phyloP scores from a whole-genome alignment of 495 filamentous ascomycete genomes.

The Aspergillus diversus region DNA sequence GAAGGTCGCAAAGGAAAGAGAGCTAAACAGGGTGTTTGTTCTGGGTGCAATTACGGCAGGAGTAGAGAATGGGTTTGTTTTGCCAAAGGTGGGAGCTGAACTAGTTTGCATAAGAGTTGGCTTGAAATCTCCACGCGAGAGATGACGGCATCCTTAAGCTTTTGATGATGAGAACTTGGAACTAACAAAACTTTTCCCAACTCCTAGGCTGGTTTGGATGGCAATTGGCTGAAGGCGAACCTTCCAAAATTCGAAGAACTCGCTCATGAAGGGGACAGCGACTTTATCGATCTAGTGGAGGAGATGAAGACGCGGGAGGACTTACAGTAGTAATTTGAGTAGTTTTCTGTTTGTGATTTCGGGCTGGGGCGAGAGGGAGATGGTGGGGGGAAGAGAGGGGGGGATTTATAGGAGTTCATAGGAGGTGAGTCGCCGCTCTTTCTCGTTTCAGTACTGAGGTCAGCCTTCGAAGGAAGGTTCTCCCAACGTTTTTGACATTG shows the following conservation, averaged over 20 bases:
- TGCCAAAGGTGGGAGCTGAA: constrained; percentile 27
- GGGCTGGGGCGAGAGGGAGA: no score
- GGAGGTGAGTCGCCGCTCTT: no score
- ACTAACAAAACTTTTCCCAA: neutral
- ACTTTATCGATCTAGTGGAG: constrained; percentile 25
- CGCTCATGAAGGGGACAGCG: constrained; percentile 27
- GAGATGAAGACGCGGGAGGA: constrained; percentile 20
- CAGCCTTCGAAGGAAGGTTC: no score
- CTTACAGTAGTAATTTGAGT: neutral
- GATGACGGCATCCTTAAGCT: no score
- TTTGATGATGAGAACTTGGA: neutral
- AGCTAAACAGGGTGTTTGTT: constrained; percentile 30
- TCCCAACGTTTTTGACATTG: neutral
- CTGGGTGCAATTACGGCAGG: constrained; percentile 33
- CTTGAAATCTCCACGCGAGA: no score
- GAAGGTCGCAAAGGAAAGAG: constrained; percentile 1
- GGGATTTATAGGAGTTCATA: no score
- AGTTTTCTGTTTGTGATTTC: no score
- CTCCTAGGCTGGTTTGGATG: constrained; percentile 27
- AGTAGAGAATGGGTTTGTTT: constrained; percentile 27
- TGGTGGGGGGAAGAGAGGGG: no score
- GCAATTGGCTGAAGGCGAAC: constrained; percentile 26
- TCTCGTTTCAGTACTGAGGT: no score
- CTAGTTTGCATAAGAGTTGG: neutral
- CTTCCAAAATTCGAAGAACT: constrained; percentile 18